Percentiles rank a stretch among this genome's conserved stretches.
phyloP scores from a whole-genome alignment of 2,329 filamentous ascomycete genomes.

The Phialophora verrucosa region DNA sequence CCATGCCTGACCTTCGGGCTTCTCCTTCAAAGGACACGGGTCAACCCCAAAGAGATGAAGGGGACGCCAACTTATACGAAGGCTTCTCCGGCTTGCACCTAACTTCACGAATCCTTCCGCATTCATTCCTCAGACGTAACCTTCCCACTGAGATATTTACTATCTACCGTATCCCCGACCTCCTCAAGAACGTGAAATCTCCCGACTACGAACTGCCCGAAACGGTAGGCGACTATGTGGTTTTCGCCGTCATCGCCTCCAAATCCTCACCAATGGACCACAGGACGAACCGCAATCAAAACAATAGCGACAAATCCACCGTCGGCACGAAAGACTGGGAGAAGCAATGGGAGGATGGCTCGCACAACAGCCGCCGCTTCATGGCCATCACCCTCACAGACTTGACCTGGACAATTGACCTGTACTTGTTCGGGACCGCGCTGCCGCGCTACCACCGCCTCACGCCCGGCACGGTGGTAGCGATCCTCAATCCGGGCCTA shows the following conservation, averaged over 20 bases:
- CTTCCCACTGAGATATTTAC: slow-evolving; percentile 78
- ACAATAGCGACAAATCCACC: slow-evolving; percentile 47
- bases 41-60: slow-evolving; percentile 25
- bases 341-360: slow-evolving; percentile 57
- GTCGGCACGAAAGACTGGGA: slow-evolving; percentile 48
- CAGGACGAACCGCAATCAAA: slow-evolving; percentile 44
- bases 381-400: slow-evolving; percentile 91
- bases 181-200: slow-evolving; percentile 79
- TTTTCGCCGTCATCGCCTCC: slow-evolving; percentile 84
- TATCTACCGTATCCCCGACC: slow-evolving; percentile 69
- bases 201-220: slow-evolving; percentile 82
- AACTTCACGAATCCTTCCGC: slow-evolving; percentile 79
- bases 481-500: slow-evolving; percentile 87
- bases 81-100: slow-evolving; percentile 85
- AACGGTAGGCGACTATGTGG: slow-evolving; percentile 84
- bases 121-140: slow-evolving; percentile 77
- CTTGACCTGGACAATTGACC: slow-evolving; percentile 85
- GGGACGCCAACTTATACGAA: slow-evolving; percentile 73
- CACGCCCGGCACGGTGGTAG: slow-evolving; percentile 86
- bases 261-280: slow-evolving; percentile 80
- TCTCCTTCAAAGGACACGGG: slow-evolving; percentile 17
- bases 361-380: slow-evolving; percentile 75
- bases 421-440: slow-evolving; percentile 89
- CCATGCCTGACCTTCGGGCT: slow-evolving; percentile 23
- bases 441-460: slow-evolving; percentile 95